These are phyloP conservation scores for Fraxinus nigra DNA, from an alignment of 305 asterid species.

Conservation along the genomic window DNA sequence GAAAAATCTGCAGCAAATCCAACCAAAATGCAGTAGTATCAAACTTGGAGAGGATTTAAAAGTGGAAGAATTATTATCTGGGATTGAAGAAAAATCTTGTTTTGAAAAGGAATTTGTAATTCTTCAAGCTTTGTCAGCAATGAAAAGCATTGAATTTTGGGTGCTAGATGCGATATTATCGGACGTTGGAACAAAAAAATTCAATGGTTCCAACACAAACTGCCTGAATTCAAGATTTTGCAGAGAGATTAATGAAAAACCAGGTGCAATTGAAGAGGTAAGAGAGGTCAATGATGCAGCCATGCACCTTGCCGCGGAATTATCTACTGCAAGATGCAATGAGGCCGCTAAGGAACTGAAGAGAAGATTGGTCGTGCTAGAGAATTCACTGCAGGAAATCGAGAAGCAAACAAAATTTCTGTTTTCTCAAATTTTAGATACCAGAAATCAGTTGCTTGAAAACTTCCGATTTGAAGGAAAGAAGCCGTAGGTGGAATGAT, in stretches of 20 bases:
- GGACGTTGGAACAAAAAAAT: constrained; percentile 36
- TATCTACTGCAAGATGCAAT: constrained; percentile 1
- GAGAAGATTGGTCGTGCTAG: constrained; percentile 40
- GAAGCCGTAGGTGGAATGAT: not conserved
- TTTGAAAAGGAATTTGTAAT: constrained; percentile 39
- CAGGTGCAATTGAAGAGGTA: constrained; percentile 41
- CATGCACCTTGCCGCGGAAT: constrained; percentile 15
- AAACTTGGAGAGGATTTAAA: constrained; percentile 28
- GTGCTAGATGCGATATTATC: constrained; percentile 48
- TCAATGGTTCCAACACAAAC: constrained; percentile 33
- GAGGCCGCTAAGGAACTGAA: constrained; percentile 34
- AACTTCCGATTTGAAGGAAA: constrained; percentile 31
- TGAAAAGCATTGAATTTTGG: constrained; percentile 35
- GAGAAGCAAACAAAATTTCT: constrained; percentile 42
- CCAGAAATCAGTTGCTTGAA: constrained; percentile 54
- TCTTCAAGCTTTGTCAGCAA: constrained; percentile 34
- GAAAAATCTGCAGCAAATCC: constrained; percentile 27
- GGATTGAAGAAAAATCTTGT: constrained; percentile 21
- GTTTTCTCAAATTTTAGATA: constrained; percentile 48
- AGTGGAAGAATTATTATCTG: constrained; percentile 18
- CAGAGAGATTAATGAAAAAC: constrained; percentile 24
- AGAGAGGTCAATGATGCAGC: constrained; percentile 43
- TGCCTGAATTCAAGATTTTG: constrained; percentile 37
- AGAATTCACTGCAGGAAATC: constrained; percentile 28
- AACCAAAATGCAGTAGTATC: not conserved